These are phyloP conservation scores for Lipomyces oligophaga DNA, from an alignment of 805 yeast species.

Conservation along the genomic window DNA sequence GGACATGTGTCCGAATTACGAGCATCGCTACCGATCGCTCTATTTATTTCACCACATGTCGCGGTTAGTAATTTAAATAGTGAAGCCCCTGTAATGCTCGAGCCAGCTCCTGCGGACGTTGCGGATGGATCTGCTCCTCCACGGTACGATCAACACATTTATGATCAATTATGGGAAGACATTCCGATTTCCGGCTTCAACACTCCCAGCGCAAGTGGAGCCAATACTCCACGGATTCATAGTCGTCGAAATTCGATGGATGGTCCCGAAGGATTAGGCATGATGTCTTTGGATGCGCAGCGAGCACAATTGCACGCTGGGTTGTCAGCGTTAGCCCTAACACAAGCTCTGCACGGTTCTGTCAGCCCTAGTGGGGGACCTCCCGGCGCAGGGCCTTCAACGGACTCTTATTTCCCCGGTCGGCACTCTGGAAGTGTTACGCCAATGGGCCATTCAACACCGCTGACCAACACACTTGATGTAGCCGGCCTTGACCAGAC, in stretches of 20 bases:
- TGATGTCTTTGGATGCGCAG: conserved; percentile 35
- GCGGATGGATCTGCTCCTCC: conserved; percentile 65
- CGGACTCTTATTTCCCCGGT: conserved; percentile 25
- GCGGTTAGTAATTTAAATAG: conserved; percentile 51
- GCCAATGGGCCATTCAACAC: conserved; percentile 26
- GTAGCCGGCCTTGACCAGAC: conserved; percentile 45
- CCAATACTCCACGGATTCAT: conserved; percentile 40
- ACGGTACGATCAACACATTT: conserved; percentile 72
- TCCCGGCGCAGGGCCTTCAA: background rate
- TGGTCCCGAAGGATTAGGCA: conserved; percentile 28
- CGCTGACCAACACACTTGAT: conserved; percentile 28
- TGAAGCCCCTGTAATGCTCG: conserved; percentile 11
- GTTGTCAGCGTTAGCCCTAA: conserved; percentile 38
- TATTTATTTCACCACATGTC: conserved; percentile 80
- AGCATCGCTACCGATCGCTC: conserved; percentile 77
- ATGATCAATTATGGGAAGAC: conserved; percentile 75
- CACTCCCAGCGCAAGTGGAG: conserved; percentile 41
- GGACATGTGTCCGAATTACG: conserved; percentile 90
- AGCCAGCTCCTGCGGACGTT: background rate
- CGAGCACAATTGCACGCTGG: conserved; percentile 42
- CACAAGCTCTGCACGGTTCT: conserved; percentile 16
- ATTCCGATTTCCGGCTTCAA: conserved; percentile 42
- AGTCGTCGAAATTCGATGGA: conserved; percentile 38
- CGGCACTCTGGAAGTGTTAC: conserved; percentile 23
- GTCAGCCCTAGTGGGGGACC: background rate